Evolutionary conservation across 2,329 filamentous ascomycete species (phyloP).

Genomic region (Fusarium sambucinum): DNA sequence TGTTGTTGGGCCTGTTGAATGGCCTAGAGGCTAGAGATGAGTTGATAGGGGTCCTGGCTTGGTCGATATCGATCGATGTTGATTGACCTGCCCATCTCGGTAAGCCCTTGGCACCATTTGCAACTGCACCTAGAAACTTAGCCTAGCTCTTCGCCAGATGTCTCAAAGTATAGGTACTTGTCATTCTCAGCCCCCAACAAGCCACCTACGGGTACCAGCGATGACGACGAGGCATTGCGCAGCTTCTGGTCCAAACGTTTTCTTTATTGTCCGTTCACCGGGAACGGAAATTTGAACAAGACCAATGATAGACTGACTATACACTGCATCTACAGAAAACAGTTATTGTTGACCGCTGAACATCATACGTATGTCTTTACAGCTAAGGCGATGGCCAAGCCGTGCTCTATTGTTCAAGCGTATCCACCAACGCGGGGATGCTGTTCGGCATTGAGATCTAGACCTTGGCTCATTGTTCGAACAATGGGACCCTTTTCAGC

Average conservation of each 20-base stretch:
- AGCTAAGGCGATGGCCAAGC: conserved; percentile 30
- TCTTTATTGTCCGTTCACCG: conserved; percentile 1
- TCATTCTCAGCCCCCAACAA: conserved; percentile 23
- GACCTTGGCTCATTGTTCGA: conserved; percentile 8
- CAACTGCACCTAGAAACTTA: background rate
- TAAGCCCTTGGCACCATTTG: conserved; percentile 24
- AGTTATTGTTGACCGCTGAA: conserved; percentile 21
- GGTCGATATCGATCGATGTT: conserved; percentile 15
- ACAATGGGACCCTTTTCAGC: conserved; percentile 16
- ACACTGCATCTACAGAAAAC: no score
- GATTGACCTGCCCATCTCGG: conserved; percentile 40
- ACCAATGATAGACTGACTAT: background rate
- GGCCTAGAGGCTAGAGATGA: conserved; percentile 7
- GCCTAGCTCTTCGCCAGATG: background rate
- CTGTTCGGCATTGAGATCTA: conserved; percentile 28
- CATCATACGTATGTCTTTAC: conserved; percentile 14
- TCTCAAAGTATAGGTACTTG: conserved; percentile 28
- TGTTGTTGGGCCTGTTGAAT: conserved; percentile 1
- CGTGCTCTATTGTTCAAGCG: conserved; percentile 23
- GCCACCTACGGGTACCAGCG: conserved; percentile 30
- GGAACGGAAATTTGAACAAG: conserved; percentile 1
- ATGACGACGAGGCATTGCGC: conserved; percentile 41
- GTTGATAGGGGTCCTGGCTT: conserved; percentile 24
- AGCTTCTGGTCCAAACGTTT: conserved; percentile 13
- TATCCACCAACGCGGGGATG: conserved; percentile 34